These are phyloP conservation scores for Candida arabinofermentans DNA, from an alignment of 805 yeast species.

Conservation along the genomic window DNA sequence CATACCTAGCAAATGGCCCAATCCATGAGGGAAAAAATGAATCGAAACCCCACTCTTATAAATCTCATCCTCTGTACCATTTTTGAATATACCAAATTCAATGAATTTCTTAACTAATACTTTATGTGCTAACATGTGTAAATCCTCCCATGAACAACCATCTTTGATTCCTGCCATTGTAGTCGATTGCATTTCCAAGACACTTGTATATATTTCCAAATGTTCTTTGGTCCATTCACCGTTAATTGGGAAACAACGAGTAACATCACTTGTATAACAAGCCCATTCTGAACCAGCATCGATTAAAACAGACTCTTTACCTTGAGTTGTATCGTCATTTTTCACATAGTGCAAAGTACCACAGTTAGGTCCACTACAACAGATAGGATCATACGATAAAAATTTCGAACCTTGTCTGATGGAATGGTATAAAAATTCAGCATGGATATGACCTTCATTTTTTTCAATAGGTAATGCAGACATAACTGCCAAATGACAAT, in stretches of 20 bases:
- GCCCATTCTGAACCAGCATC: slow-evolving; percentile 99
- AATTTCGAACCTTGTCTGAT: slow-evolving; percentile 89
- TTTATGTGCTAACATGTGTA: slow-evolving; percentile 77
- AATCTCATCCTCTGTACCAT: slow-evolving; percentile 56
- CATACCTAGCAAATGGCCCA: slow-evolving; percentile 91
- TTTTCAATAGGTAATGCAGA: slow-evolving; percentile 83
- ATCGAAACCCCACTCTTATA: slow-evolving; percentile 66
- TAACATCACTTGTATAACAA: slow-evolving; percentile 89
- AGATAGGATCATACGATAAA: slow-evolving; percentile 91
- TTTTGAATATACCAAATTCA: slow-evolving; percentile 69
- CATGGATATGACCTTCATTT: slow-evolving; percentile 90
- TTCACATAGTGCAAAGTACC: slow-evolving; percentile 87
- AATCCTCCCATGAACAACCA: slow-evolving; percentile 80
- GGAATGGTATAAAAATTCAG: slow-evolving; percentile 91
- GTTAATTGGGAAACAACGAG: slow-evolving; percentile 88
- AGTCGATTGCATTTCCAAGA: slow-evolving; percentile 73
- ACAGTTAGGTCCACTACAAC: slow-evolving; percentile 90
- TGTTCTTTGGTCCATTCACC: slow-evolving; percentile 92
- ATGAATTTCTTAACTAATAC: slow-evolving; percentile 69
- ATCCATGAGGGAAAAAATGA: slow-evolving; percentile 90
- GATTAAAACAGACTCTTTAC: slow-evolving; percentile 66
- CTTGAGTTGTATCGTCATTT: slow-evolving; percentile 62
- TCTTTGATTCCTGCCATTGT: slow-evolving; percentile 75
- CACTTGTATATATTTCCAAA: slow-evolving; percentile 73
- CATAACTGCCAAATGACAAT: slow-evolving; percentile 89